Evolutionary conservation across 257 asterid genomes (phyloP).

Genomic region (Ajuga chamaepitys): DNA sequence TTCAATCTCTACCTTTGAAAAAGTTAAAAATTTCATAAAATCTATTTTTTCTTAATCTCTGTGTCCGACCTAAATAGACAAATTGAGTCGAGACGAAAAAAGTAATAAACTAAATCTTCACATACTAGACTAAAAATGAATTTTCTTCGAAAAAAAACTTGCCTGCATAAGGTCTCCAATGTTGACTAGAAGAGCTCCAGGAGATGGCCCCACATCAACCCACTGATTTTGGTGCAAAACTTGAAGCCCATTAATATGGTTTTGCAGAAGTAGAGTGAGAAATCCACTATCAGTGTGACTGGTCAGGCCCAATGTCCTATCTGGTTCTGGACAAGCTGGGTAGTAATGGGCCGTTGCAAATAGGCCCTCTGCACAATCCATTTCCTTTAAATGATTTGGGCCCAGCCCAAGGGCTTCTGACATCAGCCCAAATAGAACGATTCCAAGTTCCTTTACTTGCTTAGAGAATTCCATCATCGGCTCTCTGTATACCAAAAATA

Average conservation of each 20-base stretch:
- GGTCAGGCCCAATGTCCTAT: constrained; percentile 28
- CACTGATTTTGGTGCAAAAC: constrained; percentile 32
- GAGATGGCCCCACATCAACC: constrained; percentile 35
- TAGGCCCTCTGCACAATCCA: constrained; percentile 27
- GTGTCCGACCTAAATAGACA: no score
- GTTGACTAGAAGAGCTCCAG: constrained; percentile 28
- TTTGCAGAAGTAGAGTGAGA: constrained; percentile 36
- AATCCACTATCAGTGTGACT: constrained; percentile 34
- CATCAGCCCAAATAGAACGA: constrained; percentile 16
- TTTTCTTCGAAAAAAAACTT: no score
- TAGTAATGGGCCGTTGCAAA: constrained; percentile 22
- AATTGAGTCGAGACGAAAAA: no score
- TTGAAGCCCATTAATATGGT: constrained; percentile 40
- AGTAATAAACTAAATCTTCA: no score
- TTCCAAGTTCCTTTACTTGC: constrained; percentile 19
- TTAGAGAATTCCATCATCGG: constrained; percentile 22
- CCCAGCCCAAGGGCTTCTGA: constrained; percentile 35
- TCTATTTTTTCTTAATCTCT: no score
- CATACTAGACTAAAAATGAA: no score
- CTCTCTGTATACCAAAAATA: constrained; percentile 12
- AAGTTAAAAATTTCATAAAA: no score
- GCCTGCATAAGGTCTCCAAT: constrained; percentile 46
- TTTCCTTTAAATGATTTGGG: constrained; percentile 1
- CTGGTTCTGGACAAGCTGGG: constrained; percentile 49
- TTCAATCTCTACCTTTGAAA: no score